phyloP scores from a whole-genome alignment of 306 rosid genomes.

The Erythrophleum fordii region DNA sequence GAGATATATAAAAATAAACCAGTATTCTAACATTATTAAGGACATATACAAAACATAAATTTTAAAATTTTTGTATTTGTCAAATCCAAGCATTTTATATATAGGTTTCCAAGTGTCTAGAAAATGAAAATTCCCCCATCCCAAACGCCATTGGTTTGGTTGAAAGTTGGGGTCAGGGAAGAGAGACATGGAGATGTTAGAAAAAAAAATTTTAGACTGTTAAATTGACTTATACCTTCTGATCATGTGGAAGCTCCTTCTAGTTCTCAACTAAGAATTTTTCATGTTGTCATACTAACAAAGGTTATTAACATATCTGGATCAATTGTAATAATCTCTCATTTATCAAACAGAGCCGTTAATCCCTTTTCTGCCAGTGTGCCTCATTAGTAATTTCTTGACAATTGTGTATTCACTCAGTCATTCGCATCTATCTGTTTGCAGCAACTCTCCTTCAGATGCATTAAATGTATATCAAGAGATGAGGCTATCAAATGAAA shows the following conservation, averaged over 20 bases:
- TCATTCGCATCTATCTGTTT: constrained; percentile 1
- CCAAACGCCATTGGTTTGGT: neutral
- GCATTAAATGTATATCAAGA: constrained; percentile 45
- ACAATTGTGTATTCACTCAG: neutral
- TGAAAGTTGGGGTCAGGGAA: neutral
- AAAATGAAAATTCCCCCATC: no score
- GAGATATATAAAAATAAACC: no score
- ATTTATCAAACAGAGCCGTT: neutral
- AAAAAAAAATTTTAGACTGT: neutral
- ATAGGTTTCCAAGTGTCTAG: no score
- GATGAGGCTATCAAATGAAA: constrained; percentile 43
- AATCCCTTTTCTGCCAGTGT: neutral
- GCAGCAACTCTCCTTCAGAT: constrained; percentile 41
- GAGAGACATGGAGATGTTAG: neutral
- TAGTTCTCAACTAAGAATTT: neutral
- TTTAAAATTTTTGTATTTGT: no score
- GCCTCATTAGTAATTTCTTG: neutral
- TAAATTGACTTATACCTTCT: neutral
- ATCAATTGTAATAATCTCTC: neutral
- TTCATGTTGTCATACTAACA: neutral
- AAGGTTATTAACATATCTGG: neutral
- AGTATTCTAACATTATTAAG: no score
- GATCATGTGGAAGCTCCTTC: neutral
- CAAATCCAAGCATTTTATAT: no score
- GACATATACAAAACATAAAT: no score